phyloP scores from a whole-genome alignment of 164 flowering plant species.

The Cinnamomum micranthum region DNA sequence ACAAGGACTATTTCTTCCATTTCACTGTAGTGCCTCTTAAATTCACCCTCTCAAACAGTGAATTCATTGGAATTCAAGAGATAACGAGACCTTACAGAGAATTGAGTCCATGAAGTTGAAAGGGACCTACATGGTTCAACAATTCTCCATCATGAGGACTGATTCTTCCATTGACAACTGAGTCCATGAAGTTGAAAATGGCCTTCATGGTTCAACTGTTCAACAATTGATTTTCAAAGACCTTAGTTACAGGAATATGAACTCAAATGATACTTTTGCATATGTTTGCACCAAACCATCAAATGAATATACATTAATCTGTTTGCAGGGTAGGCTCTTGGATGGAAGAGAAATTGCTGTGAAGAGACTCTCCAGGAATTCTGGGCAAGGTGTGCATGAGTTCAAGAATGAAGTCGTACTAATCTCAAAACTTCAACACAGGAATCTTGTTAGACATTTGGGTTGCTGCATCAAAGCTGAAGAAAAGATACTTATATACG shows the following conservation, averaged over 20 bases:
- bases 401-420: constrained; percentile 5
- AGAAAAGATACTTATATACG: constrained; percentile 4
- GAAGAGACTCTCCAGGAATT: background rate
- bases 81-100: too few relatives aligned
- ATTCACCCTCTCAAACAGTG: too few relatives aligned
- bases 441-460: constrained; percentile 3
- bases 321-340: background rate
- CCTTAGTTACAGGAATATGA: too few relatives aligned
- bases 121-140: too few relatives aligned
- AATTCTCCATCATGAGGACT: too few relatives aligned
- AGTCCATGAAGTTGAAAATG: background rate
- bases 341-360: constrained; percentile 3
- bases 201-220: background rate
- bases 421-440: constrained; percentile 8
- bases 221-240: too few relatives aligned
- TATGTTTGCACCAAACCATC: background rate
- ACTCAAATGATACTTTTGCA: background rate
- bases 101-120: background rate
- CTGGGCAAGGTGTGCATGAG: background rate
- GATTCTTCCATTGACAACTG: too few relatives aligned
- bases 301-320: background rate
- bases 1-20: too few relatives aligned
- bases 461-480: constrained; percentile 3
- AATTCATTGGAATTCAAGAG: too few relatives aligned
- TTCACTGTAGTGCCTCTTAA: too few relatives aligned